Evolutionary conservation across 306 rosid species (phyloP).

Genomic region (Bauhinia variegata): DNA sequence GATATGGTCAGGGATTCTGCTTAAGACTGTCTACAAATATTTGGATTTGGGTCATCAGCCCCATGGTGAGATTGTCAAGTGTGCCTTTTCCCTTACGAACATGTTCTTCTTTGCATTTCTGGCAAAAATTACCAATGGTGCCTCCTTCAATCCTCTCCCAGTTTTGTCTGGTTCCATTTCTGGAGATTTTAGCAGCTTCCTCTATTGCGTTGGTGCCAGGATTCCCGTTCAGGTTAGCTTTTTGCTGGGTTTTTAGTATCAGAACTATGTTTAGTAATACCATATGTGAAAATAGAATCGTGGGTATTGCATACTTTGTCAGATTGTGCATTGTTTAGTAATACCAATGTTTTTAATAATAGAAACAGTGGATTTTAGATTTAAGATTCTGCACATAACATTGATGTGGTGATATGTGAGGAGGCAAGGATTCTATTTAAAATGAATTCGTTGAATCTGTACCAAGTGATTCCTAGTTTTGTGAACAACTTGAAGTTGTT

Average conservation of each 20-base stretch:
- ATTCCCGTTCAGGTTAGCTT: conserved; percentile 77
- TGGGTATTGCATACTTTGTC: not conserved
- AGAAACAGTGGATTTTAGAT: conserved; percentile 1
- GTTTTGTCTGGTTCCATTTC: conserved; percentile 67
- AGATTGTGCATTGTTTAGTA: not conserved
- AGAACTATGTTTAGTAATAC: not conserved
- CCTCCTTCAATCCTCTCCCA: conserved; percentile 79
- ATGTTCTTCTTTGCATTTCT: conserved; percentile 76
- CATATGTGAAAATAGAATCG: not conserved
- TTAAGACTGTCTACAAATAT: conserved; percentile 45
- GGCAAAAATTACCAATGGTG: conserved; percentile 59
- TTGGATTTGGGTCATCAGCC: conserved; percentile 47
- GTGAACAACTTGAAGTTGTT: too few species aligned
- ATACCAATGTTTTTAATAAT: too few species aligned
- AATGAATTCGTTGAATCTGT: not conserved
- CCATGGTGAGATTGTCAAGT: conserved; percentile 50
- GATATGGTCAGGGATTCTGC: conserved; percentile 74
- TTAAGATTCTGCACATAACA: conserved; percentile 20
- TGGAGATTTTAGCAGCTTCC: conserved; percentile 55
- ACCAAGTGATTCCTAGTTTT: not conserved
- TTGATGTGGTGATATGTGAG: conserved; percentile 19
- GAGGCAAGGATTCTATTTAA: conserved; percentile 1
- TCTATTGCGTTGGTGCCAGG: conserved; percentile 64
- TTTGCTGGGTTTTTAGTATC: conserved; percentile 1
- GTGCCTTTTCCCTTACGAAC: conserved; percentile 43